Evolutionary conservation across 306 rosid genomes (phyloP), one percentile per base, ranked within the genome.

Genomic region (Vicia villosa): DNA sequence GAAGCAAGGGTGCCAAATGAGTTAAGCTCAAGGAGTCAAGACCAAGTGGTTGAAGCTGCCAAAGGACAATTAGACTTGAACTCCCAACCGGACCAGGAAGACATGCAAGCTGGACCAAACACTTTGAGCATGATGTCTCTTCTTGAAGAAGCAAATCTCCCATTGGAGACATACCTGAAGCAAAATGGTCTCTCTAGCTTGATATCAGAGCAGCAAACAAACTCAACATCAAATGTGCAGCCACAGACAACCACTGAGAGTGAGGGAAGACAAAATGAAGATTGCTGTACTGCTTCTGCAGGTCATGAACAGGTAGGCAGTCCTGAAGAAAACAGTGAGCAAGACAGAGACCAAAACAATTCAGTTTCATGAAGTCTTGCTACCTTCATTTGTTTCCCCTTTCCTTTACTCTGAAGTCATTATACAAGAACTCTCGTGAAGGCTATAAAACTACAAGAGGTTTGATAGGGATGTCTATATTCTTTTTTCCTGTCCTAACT

Each of bases 161-260:
- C 97, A 1, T 74, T 94, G 42, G 92, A 88, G 43, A 80, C 88
- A 2, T 91, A 91, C 76, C 78, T 94, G 74, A 90, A 91, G 81
- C 88, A 88, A 83, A 94, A 89, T 67, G 99, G 99, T 49, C 91
- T 91, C 46, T 60, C 90, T 37, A 94, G 97, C 85, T 86, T 94
- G 86, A 71, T 77, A 40, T 60, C 89, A 6, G 96, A 93, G 71
- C 94, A 86, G 72, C 91, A 79, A 80, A 77, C 87, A 55, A 87
- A 86, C 69, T 81, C 94, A 20, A 69, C 88, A 8, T 84, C 98
- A 58, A 83, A 76, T 38, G 81, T 64, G 43, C 88, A 76, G 43
- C 77, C 81, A 5, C 89, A 86, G 69, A 86, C 80, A 17, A 51
- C 82, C 13, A 83, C 87, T 20, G 96, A 84, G 67, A 81, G 86